phyloP scores from a whole-genome alignment of 2,329 filamentous ascomycete genomes.

The Trichothecium roseum region DNA sequence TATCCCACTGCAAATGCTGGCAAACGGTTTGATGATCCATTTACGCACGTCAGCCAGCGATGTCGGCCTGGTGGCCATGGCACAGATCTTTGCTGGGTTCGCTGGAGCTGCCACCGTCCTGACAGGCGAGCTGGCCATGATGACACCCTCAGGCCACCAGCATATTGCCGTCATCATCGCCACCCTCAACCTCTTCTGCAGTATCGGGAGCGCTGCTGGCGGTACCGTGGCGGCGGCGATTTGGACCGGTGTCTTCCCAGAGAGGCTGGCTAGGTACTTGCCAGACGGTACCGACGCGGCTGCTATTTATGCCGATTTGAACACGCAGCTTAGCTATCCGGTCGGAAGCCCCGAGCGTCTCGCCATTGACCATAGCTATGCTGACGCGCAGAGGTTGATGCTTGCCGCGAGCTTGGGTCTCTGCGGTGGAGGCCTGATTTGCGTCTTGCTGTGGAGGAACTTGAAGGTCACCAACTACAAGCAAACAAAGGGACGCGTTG shows the following conservation, averaged over 20 bases:
- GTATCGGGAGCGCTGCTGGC: conserved; percentile 50
- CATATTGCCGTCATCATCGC: conserved; percentile 52
- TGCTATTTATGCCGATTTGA: conserved; percentile 34
- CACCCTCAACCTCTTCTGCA: conserved; percentile 48
- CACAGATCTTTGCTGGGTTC: conserved; percentile 52
- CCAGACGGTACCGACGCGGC: conserved; percentile 27
- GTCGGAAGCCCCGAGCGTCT: conserved; percentile 36
- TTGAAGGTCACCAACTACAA: conserved; percentile 36
- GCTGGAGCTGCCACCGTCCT: conserved; percentile 50
- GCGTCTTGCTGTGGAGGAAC: conserved; percentile 36
- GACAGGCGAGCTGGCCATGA: conserved; percentile 48
- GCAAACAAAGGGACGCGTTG: conserved; percentile 28
- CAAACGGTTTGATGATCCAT: conserved; percentile 47
- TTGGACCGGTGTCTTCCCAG: conserved; percentile 50
- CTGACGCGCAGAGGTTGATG: conserved; percentile 40
- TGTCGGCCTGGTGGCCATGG: conserved; percentile 46
- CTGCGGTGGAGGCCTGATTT: conserved; percentile 25
- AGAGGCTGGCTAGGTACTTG: conserved; percentile 36
- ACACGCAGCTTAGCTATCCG: conserved; percentile 43
- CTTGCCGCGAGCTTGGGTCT: conserved; percentile 36
- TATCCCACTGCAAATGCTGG: conserved; percentile 44
- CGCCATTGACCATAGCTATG: conserved; percentile 52
- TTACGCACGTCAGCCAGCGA: conserved; percentile 42
- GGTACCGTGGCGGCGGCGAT: conserved; percentile 51
- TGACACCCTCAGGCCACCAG: conserved; percentile 50